Evolutionary conservation across 257 asterid genomes (phyloP).

Genomic region (Nicotiana paniculata): DNA sequence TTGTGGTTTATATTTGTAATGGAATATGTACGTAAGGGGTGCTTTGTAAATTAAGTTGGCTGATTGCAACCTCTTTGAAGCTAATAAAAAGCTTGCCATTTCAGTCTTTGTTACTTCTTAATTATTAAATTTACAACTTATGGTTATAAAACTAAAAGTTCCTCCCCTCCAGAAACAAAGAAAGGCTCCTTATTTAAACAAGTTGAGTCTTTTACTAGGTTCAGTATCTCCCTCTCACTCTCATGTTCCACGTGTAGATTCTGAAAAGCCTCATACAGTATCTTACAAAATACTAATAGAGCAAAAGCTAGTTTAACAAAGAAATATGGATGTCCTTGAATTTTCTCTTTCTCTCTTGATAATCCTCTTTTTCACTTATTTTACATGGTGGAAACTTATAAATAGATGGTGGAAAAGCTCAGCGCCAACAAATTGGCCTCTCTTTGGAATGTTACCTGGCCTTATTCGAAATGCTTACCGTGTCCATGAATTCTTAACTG

Average conservation of each 20-base stretch:
- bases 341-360: neutral
- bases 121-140: neutral
- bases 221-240: too few species aligned
- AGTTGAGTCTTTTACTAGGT: too few species aligned
- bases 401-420: neutral
- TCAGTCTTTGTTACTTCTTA: too few species aligned
- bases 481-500: neutral
- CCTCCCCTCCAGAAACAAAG: neutral
- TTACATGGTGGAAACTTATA: neutral
- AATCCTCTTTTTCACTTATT: neutral
- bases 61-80: too few species aligned
- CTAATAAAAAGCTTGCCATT: too few species aligned
- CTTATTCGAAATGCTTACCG: neutral
- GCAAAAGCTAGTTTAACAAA: neutral
- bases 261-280: neutral
- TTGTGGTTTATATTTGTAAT: neutral
- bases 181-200: too few species aligned
- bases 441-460: neutral
- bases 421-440: neutral
- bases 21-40: neutral
- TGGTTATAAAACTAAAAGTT: neutral
- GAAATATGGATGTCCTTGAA: neutral
- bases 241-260: too few species aligned
- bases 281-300: neutral
- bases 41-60: neutral